Base-by-base conservation (phyloP, 2,329 filamentous ascomycete species). In the Aspergillus sp. region DNA sequence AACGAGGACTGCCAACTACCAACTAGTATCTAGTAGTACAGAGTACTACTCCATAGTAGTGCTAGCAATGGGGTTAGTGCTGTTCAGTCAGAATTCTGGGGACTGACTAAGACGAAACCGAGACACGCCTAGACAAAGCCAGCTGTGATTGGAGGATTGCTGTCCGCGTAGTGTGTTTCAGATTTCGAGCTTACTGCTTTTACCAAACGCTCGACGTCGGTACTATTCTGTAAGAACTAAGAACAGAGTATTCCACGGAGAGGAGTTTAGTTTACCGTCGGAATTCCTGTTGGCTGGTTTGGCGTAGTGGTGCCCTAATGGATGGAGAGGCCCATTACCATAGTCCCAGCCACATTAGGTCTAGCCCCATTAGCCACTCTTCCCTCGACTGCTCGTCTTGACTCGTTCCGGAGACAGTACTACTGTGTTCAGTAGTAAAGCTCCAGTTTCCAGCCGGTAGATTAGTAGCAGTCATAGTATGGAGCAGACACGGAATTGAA, bases 161-260 rank as follows among this genome's bases (percentile, higher is more conserved):
- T 17, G 55, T 38, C 48, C 58, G 51, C 58, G 60, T 65, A 58
- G 63, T 51, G 58, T 64, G 63, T 66, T 68, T 68, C 64, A 66
- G 64, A 63, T 64, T 55, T 58, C 21, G 49, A 62, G 57, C 53
- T 61, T 60, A 19, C 39, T 27, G 32, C 11, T 36, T 36, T 36
- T 36, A 36, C 11, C 32, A 36, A 50, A 50, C 57, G 27, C 51
- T 54, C 30, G 25, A 54, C 51, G 32, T 36, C 32, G 32, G 32
- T 36, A 36, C 32, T 0, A 30, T 11, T 36, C 11, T 5, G 32
- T 36, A 36, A 36, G 32, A 11, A 32, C 30, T 32, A 32, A 32
- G 30, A 13, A 36, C 32, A 36, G 8, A 36, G 32, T 36, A 36
- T 5, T 36, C 32, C 10, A 23, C 41, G 19, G 39, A 27, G 39